Percentiles rank a stretch among this genome's conserved stretches.
These are phyloP conservation scores for Salix dunnii DNA, from an alignment of 345 rosid species.

Conservation along the genomic window DNA sequence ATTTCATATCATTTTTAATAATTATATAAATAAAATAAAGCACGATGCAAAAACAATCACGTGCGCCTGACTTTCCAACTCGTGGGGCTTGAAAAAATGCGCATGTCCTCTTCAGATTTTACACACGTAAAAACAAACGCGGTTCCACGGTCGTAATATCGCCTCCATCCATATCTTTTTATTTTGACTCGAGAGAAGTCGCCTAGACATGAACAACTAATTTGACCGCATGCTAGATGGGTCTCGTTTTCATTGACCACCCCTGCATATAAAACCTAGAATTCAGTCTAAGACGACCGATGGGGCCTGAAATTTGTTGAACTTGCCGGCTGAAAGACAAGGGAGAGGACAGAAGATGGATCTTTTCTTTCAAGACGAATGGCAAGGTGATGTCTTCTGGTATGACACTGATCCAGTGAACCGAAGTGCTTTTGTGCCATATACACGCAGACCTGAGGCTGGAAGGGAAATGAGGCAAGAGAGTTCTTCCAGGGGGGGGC, in stretches of 20 bases:
- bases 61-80: too few relatives aligned
- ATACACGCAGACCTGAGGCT: constrained; percentile 11
- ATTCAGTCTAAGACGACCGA: neutral
- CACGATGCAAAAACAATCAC: too few relatives aligned
- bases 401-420: constrained; percentile 9
- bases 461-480: neutral
- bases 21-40: too few relatives aligned
- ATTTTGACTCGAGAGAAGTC: constrained; percentile 9
- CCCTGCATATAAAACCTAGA: neutral
- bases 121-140: too few relatives aligned
- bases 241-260: neutral
- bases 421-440: constrained; percentile 48
- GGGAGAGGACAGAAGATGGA: constrained; percentile 18
- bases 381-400: constrained; percentile 30
- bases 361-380: constrained; percentile 18
- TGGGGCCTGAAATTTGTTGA: constrained; percentile 5
- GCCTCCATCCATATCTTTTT: neutral
- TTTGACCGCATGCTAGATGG: constrained; percentile 22
- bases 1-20: too few relatives aligned
- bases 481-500: neutral
- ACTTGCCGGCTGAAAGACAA: neutral
- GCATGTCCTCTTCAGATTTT: too few relatives aligned
- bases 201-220: neutral
- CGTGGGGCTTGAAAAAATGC: too few relatives aligned
- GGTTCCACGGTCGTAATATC: neutral